Evolutionary conservation across 2,329 filamentous ascomycete species (phyloP), one percentile per base, ranked within the genome.

Genomic region (Cercospora sp.): DNA sequence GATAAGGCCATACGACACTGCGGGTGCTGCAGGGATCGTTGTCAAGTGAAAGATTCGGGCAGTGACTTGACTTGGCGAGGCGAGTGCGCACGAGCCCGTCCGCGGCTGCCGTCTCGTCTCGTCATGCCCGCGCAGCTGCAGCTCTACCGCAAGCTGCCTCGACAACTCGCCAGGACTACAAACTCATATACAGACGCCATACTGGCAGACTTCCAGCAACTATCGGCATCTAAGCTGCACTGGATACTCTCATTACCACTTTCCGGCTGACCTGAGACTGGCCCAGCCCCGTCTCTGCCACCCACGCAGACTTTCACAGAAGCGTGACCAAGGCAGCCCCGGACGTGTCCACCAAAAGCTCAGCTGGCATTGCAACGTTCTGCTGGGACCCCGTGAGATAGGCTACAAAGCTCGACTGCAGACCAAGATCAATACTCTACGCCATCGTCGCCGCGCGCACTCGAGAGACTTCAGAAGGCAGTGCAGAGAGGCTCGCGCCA

Each of bases 401-500:
- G 61, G 61, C 61, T 63, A 63, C 48, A 63, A 36, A 63, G 61
- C 39, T 57, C 42, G 61, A 55, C 20, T 63, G 18, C 61, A 33
- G 45, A 63, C 61, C 16, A 63, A 30, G 61, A 55, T 63, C 61
- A 63, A 63, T 6, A 63, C 61, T 13, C 9, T 63, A 16, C 61
- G 61, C 31, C 61, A 63, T n/a, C 28, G 61, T n/a, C 61, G 45
- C 7, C 61, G 42, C 13, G 61, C 45, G 42, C 61, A 63, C 23
- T 63, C 61, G 42, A 31, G 23, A n/a, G 61, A 63, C 39, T 63
- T 63, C 45, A 33, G 45, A 39, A 53, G 48, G 20, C 61, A 63
- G 61, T 63, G 61, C 9, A 55, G 48, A 55, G 61, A 45, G 28
- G 28, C 48, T 33, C 61, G 45, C 18, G 45, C 31, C 45, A 36